Conservation (phyloP, 768 basidiomycete genomes). For the Phanerodontia chrysosporium region DNA sequence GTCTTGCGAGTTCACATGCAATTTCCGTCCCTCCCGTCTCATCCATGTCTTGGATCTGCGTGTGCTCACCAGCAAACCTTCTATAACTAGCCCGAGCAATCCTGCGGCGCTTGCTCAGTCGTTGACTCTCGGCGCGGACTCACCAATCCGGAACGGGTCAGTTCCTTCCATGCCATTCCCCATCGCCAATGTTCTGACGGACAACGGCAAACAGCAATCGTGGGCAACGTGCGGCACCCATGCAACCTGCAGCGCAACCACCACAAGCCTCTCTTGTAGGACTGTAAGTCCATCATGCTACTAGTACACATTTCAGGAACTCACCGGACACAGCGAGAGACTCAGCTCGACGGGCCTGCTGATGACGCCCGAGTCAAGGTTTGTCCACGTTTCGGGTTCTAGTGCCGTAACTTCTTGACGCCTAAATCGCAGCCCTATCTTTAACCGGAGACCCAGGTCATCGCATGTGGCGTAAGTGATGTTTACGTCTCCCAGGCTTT, state of each 20-base stretch:
- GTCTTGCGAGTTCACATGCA: not conserved
- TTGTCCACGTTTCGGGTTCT: not conserved
- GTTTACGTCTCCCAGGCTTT: not conserved
- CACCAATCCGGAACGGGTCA: constrained; percentile 8
- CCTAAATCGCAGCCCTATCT: constrained; percentile 15
- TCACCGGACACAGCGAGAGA: constrained; percentile 3
- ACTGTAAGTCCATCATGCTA: not conserved
- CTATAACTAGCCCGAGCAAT: constrained; percentile 30
- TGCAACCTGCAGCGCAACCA: not conserved
- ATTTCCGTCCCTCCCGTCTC: not conserved
- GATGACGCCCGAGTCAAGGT: constrained; percentile 29
- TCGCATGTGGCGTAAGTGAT: constrained; percentile 5
- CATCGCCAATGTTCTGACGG: not conserved
- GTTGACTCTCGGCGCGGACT: constrained; percentile 11
- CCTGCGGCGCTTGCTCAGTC: constrained; percentile 25
- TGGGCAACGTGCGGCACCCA: not conserved
- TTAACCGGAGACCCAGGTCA: constrained; percentile 15
- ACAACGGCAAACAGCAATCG: not conserved
- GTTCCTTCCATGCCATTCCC: not conserved
- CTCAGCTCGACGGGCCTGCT: constrained; percentile 9
- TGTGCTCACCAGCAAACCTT: not conserved
- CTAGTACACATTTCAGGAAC: not conserved
- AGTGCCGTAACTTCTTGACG: not conserved
- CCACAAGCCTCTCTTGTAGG: not conserved
- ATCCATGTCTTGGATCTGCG: not conserved